These are phyloP conservation scores for Gnaphalium uliginosum DNA, from an alignment of 129 eudicot genomes.

Conservation along the genomic window DNA sequence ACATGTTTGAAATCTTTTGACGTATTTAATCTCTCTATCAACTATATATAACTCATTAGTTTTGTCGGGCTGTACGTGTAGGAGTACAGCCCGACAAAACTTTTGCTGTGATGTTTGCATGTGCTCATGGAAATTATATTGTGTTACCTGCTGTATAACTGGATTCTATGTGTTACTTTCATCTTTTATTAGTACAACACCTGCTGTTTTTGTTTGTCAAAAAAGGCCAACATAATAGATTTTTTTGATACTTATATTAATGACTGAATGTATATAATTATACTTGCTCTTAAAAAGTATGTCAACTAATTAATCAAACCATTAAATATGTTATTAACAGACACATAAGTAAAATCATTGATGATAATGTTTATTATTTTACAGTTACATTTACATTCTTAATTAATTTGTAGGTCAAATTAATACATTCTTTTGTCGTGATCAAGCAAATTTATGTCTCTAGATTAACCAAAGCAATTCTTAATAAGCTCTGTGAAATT, in stretches of 20 bases:
- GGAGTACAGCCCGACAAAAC: conserved; percentile 26
- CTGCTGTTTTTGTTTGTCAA: not conserved
- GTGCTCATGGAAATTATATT: conserved; percentile 3
- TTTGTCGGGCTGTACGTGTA: conserved; percentile 20
- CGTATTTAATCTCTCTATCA: conserved; percentile 13
- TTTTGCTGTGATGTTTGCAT: conserved; percentile 20
- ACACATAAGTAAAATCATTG: no score
- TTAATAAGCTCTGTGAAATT: not conserved
- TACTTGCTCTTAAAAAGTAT: no score
- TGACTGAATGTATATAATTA: no score
- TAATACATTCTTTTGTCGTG: not conserved
- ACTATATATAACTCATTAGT: conserved; percentile 16
- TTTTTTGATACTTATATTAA: no score
- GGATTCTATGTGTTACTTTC: not conserved
- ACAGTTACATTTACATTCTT: no score
- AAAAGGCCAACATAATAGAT: not conserved
- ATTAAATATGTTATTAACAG: no score
- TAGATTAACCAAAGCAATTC: not conserved
- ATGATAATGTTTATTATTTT: no score
- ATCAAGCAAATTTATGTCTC: not conserved
- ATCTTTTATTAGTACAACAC: not conserved
- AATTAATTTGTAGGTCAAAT: not conserved
- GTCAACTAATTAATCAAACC: no score
- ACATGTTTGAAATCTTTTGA: conserved; percentile 11
- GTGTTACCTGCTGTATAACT: not conserved